Evolutionary conservation across 768 basidiomycete genomes (phyloP).

Genomic region (Amanita phalloides): DNA sequence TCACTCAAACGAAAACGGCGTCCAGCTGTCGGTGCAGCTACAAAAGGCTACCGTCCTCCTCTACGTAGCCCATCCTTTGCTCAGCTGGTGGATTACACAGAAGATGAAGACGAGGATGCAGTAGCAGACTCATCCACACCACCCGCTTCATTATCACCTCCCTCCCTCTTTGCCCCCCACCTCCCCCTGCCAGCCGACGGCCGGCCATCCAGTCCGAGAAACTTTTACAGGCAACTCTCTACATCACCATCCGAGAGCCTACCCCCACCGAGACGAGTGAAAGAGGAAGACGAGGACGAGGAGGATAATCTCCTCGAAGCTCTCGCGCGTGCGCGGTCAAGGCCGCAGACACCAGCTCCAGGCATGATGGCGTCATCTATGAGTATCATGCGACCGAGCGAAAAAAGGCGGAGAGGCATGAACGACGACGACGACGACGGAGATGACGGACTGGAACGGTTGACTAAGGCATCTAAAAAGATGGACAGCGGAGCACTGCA

Average conservation of each 20-base stretch:
- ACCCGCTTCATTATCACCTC: background rate
- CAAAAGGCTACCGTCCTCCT: slow-evolving; percentile 37
- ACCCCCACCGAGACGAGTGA: slow-evolving; percentile 28
- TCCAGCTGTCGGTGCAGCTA: slow-evolving; percentile 25
- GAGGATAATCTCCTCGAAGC: slow-evolving; percentile 52
- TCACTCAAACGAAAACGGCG: slow-evolving; percentile 52
- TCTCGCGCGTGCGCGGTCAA: slow-evolving; percentile 29
- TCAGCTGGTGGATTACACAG: slow-evolving; percentile 68
- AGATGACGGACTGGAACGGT: slow-evolving; percentile 50
- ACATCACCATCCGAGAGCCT: slow-evolving; percentile 22
- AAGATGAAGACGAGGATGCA: slow-evolving; percentile 52
- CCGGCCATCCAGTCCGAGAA: slow-evolving; percentile 20
- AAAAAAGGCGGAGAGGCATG: slow-evolving; percentile 63
- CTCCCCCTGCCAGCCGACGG: slow-evolving; percentile 7
- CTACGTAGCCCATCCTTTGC: slow-evolving; percentile 44
- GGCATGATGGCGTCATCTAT: slow-evolving; percentile 21
- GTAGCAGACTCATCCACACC: background rate
- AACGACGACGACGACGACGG: slow-evolving; percentile 73
- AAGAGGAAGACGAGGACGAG: slow-evolving; percentile 31
- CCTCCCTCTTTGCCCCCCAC: slow-evolving; percentile 9
- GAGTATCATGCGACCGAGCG: slow-evolving; percentile 42
- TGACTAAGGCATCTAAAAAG: slow-evolving; percentile 51
- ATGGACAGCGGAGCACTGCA: slow-evolving; percentile 33
- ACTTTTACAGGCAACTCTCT: slow-evolving; percentile 25
- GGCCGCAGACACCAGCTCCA: slow-evolving; percentile 28